phyloP scores from a whole-genome alignment of 371 early-diverging fungal genomes.

The Nematocida displodere region DNA sequence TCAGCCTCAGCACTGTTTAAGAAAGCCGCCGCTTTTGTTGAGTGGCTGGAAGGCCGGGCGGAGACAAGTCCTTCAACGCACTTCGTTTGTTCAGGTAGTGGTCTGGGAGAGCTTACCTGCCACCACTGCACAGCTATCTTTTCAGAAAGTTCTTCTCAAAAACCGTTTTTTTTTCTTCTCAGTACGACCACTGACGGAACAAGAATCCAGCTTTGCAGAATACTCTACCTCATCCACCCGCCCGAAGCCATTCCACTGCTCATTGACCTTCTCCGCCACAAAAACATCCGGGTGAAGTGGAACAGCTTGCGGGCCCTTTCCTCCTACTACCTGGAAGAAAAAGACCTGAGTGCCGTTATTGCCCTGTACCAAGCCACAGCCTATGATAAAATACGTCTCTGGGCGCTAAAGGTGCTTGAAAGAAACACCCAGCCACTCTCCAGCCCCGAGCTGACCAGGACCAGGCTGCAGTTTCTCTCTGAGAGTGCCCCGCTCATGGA shows the following conservation, averaged over 20 bases:
- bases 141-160: too few species aligned
- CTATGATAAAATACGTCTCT: constrained; percentile 32
- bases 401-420: constrained; percentile 23
- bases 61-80: too few species aligned
- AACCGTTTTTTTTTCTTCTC: background rate
- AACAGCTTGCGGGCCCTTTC: constrained; percentile 26
- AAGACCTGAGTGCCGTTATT: background rate
- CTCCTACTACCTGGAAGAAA: background rate
- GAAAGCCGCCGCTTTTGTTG: background rate
- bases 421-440: background rate
- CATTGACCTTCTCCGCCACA: background rate
- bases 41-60: background rate
- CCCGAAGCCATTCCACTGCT: background rate
- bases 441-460: too few species aligned
- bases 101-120: background rate
- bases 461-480: too few species aligned
- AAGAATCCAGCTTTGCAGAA: constrained; percentile 16
- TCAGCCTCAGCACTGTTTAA: background rate
- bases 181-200: constrained; percentile 3
- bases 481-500: too few species aligned
- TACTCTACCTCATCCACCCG: background rate
- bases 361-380: background rate
- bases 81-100: too few species aligned
- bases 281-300: constrained; percentile 41
- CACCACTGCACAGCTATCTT: background rate